phyloP scores from a whole-genome alignment of 441 rosid genomes.

The Raphanus hybrid region DNA sequence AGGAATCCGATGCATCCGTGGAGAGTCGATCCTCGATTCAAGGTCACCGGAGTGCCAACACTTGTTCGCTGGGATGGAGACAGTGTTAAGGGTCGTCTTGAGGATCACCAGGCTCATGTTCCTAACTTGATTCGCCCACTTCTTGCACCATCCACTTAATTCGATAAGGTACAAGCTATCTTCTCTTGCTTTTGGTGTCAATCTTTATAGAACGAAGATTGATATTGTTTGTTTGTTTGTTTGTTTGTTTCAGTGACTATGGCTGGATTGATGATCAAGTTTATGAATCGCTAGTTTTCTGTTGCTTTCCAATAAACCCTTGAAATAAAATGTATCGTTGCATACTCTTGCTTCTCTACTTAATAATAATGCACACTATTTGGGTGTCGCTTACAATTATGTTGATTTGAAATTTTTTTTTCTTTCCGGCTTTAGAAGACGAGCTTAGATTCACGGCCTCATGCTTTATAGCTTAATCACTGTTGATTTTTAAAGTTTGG shows the following conservation, averaged over 20 bases:
- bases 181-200: neutral
- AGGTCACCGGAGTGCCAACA: conserved; percentile 81
- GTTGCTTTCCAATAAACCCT: conserved; percentile 2
- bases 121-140: conserved; percentile 64
- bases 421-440: neutral
- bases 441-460: neutral
- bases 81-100: conserved; percentile 65
- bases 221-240: neutral
- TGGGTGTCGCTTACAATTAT: neutral
- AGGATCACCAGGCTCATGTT: conserved; percentile 83
- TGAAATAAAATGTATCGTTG: neutral
- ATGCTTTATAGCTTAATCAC: neutral
- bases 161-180: neutral
- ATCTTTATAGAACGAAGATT: neutral
- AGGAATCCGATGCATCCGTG: conserved; percentile 72
- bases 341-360: neutral
- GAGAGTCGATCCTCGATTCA: conserved; percentile 74
- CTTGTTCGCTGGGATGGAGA: conserved; percentile 70
- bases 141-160: conserved; percentile 25
- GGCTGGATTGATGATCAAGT: neutral
- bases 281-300: neutral
- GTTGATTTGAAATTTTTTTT: neutral
- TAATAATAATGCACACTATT: neutral
- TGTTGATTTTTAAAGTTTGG: neutral
- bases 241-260: neutral